These are phyloP conservation scores for Penicillium sp. DNA, from an alignment of 2,329 filamentous ascomycete genomes.

Conservation along the genomic window DNA sequence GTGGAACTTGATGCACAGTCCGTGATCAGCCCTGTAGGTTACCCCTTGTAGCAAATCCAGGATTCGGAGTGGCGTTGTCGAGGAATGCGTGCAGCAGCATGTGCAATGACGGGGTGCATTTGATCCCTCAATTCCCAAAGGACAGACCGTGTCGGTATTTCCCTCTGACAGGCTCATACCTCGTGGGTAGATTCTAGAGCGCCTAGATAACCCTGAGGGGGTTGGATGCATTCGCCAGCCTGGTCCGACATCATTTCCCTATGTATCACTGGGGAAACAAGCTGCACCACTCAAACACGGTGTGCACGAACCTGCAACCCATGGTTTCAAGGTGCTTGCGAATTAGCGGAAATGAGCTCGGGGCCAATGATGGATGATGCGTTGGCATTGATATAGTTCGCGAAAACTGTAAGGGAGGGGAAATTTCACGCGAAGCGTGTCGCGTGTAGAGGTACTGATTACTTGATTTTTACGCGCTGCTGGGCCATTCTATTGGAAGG, in stretches of 20 bases:
- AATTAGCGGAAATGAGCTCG: neutral
- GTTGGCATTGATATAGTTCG: conserved; percentile 6
- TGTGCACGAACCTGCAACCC: neutral
- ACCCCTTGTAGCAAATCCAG: conserved; percentile 1
- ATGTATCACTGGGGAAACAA: neutral
- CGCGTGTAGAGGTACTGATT: conserved; percentile 5
- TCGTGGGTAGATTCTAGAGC: neutral
- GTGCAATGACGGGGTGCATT: conserved; percentile 2
- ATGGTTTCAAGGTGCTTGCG: neutral
- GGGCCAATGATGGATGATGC: conserved; percentile 9
- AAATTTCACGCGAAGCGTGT: conserved; percentile 8
- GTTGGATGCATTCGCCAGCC: conserved; percentile 1
- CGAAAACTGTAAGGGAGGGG: conserved; percentile 7
- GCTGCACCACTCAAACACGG: conserved; percentile 1
- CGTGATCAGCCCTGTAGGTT: conserved; percentile 1
- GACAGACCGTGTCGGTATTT: neutral
- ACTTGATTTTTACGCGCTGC: neutral
- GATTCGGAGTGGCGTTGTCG: neutral
- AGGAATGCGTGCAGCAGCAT: conserved; percentile 4
- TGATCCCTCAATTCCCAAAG: neutral
- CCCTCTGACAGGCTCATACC: neutral
- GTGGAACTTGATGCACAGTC: neutral
- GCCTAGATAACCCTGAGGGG: neutral
- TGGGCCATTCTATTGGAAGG: neutral
- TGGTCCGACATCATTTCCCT: neutral